phyloP scores from a whole-genome alignment of 2,329 filamentous ascomycete genomes.

The Fusarium chaquense region DNA sequence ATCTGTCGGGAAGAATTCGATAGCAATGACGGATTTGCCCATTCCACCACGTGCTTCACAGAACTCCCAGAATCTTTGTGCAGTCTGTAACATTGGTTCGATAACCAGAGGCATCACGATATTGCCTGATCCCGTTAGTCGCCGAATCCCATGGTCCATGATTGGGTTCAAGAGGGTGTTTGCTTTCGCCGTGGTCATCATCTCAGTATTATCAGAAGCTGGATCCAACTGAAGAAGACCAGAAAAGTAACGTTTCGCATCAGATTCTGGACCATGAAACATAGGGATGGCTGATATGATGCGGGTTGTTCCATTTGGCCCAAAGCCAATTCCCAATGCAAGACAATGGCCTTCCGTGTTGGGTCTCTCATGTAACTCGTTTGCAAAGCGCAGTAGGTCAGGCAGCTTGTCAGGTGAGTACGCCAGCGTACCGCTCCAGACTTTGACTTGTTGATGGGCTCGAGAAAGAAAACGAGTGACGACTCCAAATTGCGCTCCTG shows the following conservation, averaged over 20 bases:
- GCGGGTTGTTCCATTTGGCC: slow-evolving; percentile 26
- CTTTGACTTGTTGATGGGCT: slow-evolving; percentile 46
- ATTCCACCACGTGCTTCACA: slow-evolving; percentile 40
- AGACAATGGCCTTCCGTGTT: slow-evolving; percentile 42
- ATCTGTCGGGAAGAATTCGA: slow-evolving; percentile 58
- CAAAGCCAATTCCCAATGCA: slow-evolving; percentile 42
- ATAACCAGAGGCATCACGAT: slow-evolving; percentile 53
- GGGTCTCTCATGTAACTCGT: slow-evolving; percentile 37
- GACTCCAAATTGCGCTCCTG: slow-evolving; percentile 60
- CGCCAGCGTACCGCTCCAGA: slow-evolving; percentile 50
- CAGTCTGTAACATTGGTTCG: slow-evolving; percentile 47
- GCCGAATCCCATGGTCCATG: slow-evolving; percentile 44
- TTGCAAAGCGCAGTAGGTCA: slow-evolving; percentile 42
- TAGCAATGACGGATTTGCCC: slow-evolving; percentile 46
- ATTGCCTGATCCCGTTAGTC: slow-evolving; percentile 46
- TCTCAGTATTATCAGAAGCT: slow-evolving; percentile 17
- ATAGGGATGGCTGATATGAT: slow-evolving; percentile 40
- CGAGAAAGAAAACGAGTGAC: slow-evolving; percentile 53
- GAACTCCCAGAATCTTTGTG: slow-evolving; percentile 47
- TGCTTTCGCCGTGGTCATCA: slow-evolving; percentile 41
- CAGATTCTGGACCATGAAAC: slow-evolving; percentile 34
- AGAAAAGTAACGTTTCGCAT: slow-evolving; percentile 41
- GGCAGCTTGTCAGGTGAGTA: slow-evolving; percentile 44
- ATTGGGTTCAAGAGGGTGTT: slow-evolving; percentile 45
- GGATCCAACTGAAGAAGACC: slow-evolving; percentile 28